Base-by-base conservation (phyloP, 495 filamentous ascomycete genomes). In the Aspergillus hancockii region DNA sequence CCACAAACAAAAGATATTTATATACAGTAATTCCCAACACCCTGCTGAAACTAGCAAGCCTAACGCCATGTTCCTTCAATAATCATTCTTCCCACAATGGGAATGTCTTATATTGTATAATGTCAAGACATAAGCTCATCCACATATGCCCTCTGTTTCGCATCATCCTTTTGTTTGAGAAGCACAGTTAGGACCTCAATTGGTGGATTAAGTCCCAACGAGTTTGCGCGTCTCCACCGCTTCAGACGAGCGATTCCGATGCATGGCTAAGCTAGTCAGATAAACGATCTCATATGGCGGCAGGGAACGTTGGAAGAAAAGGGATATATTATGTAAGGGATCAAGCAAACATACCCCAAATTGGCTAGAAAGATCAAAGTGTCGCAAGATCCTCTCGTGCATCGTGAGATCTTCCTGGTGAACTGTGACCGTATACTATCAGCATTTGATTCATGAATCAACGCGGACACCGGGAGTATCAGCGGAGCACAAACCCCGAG, bases 131-230 rank as follows among this genome's bases (percentile, higher is more conserved):
- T 79, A 62, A 96, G 67, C 67, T 90, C 87, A 71, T 97, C 94
- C 53, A 97, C 85, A 71, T 91, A 83, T 32, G 93, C 89, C 59
- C 77, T 75, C 71, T 96, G 69, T 10, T 64, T 75, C 16, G 67
- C 67, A 8, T 80, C 79, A 36, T 76, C 77, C 8, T 83, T 74
- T 61, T 93, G 85, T 67, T 84, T 88, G 55, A 96, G 64, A 38
- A 97, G 68, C 22, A 97, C 90, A 0, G 91, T 89, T 4, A 97
- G 78, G n/a, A 98, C 92, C 71, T 97, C 93, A 32, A 96, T 80
- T 0, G 95, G 94, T 0, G 95, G 95, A 38, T 90, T 82, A 50
- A 99, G 74, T 1, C 88, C 88, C 47, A 99, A 73, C 47, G 74
- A 76, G 45, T 96, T 76, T 2, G 95, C 95, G 10, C 95, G 83